Base-by-base conservation (phyloP, 257 asterid species). In the Oldenlandia corymbosa region DNA sequence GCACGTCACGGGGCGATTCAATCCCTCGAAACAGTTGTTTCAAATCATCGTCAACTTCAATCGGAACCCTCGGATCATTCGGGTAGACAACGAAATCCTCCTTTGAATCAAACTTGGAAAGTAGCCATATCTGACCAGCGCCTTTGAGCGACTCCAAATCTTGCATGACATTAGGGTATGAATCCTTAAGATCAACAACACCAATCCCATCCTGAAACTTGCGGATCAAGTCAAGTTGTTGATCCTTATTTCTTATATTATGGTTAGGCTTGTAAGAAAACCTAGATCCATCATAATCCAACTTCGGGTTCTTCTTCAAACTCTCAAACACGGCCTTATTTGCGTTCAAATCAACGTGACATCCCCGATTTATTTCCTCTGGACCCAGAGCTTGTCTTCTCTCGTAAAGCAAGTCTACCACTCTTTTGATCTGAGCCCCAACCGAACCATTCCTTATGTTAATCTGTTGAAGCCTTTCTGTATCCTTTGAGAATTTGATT, bases 371-470 rank as follows among this genome's bases (percentile, higher is more conserved):
- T 71, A 90, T 90, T 80, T 85, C 93, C 71, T 84, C 90, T 4
- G 90, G 83, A 21, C 94, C 86, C 60, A 80, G 81, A 62, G 88
- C 76, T 73, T 80, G 75, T 76, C 97, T 87, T 26, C 84, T 82
- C 94, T 90, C 89, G 60, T 70, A 77, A 55, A 93, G 88, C 81
- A 87, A 80, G 78, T 77, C 83, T 66, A 90, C 85, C n/a, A 90
- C 96, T 69, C 95, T 94, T 71, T 87, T 87, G 46, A 90, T 93
- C 67, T 93, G 99, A 69, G 96, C 85, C 61, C 99, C 96, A 0
- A 82, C 95, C 36, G 99, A 96, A 73, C 85, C 91, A 76, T 93
- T 93, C 79, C 97, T 80, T 64, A 93, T 85, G 73, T 90, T 84
- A 64, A 90, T 90, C 48, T 83, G 87, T 68, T 87, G 97, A 71